Evolutionary conservation across 768 basidiomycete genomes (phyloP), one percentile per base, ranked within the genome.

Genomic region (Lyophyllum shimeji): DNA sequence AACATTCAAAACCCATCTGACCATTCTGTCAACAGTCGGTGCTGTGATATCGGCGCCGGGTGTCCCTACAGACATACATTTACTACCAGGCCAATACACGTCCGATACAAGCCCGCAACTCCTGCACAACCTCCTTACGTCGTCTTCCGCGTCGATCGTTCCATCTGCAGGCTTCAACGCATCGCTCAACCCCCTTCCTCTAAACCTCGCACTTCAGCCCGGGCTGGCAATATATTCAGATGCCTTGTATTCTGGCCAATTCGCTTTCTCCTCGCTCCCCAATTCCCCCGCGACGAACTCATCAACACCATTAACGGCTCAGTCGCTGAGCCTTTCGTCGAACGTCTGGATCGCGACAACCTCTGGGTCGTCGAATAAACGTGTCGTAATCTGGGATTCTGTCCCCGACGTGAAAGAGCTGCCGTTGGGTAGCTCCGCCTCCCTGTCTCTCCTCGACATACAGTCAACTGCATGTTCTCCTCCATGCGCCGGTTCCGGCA

Each of bases 341-440:
- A 79, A 79, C 39, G 72, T 82, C 0, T 87, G 83, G 83, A 77
- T 77, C 18, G 79, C 82, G 3, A 67, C 86, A 18, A 76, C 74
- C 15, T 67, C 76, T 1, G 73, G 77, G 65, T 82, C 31, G 59
- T 80, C 55, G 74, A 58, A 59, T 53, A 44, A 78, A 59, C 72
- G 85, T 21, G 65, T 90, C 13, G 77, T 93, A 23, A 65, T 95
- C 29, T 95, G 90, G 90, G 83, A 89, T 60, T 85, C 87, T 7
- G 73, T 94, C 24, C 85, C 92, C n/a, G 90, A 95, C 63, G 63
- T 89, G 29, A 72, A 80, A 3, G 85, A 93, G 66, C 76, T 93
- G 15, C 86, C 89, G 2, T 65, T 77, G 2, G 70, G 74, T 6
- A 73, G 66, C 42, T 70, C 79, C 0, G 74, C 76, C 42, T 74